A percentile compares a stretch with the other conserved stretches of the same genome.
These are phyloP conservation scores for Cytospora mali DNA, from an alignment of 2,329 filamentous ascomycete genomes.

Conservation along the genomic window DNA sequence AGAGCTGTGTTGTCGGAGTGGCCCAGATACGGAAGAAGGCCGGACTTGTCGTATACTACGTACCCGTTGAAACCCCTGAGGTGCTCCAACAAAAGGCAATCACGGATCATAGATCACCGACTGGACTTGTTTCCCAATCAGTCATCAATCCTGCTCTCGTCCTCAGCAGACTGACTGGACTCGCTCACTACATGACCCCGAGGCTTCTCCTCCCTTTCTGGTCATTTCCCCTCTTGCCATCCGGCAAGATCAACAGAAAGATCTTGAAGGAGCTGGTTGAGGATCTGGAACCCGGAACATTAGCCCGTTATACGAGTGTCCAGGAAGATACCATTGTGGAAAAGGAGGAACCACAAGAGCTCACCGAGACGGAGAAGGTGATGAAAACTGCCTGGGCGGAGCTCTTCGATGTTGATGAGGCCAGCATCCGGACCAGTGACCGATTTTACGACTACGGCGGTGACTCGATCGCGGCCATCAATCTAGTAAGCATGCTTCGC, in stretches of 20 bases:
- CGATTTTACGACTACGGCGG: not conserved
- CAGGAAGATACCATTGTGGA: not conserved
- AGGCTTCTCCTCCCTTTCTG: conserved; percentile 32
- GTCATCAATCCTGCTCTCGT: not conserved
- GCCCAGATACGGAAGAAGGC: not conserved
- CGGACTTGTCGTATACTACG: not conserved
- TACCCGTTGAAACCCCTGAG: not conserved
- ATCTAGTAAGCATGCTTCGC: not conserved
- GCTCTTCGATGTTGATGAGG: not conserved
- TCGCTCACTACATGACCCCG: conserved; percentile 36
- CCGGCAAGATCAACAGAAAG: conserved; percentile 36
- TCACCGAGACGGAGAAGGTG: not conserved
- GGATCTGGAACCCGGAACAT: conserved; percentile 33
- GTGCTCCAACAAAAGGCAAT: not conserved
- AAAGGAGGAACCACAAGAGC: not conserved
- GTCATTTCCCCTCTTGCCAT: conserved; percentile 33
- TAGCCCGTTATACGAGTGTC: conserved; percentile 16
- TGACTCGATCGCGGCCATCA: conserved; percentile 6
- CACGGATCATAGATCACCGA: not conserved
- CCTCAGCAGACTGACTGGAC: not conserved
- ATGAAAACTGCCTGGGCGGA: not conserved
- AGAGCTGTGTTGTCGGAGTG: not conserved
- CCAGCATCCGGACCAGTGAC: not conserved
- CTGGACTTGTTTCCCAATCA: not conserved
- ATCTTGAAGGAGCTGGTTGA: conserved; percentile 25